phyloP scores from a whole-genome alignment of 192 early-diverging fungal genomes.

The Thamnidium elegans region DNA sequence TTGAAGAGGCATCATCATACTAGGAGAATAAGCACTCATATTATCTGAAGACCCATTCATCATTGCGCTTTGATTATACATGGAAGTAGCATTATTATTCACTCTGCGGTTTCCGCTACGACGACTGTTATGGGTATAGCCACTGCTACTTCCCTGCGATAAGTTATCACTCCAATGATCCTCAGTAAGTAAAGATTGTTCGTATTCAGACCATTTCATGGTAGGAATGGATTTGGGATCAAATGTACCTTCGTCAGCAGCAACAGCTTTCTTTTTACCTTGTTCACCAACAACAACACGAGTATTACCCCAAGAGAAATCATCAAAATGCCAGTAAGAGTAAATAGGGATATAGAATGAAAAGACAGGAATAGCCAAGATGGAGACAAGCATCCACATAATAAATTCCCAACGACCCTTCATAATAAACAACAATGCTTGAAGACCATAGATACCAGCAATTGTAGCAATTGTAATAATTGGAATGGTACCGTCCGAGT shows the following conservation, averaged over 20 bases:
- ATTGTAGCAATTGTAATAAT: conserved; percentile 83
- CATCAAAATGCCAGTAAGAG: conserved; percentile 98
- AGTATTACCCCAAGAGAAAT: conserved; percentile 98
- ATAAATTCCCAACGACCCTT: conserved; percentile 80
- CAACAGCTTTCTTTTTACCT: conserved; percentile 63
- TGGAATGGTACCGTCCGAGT: conserved; percentile 62
- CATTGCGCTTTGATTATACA: conserved; percentile 2
- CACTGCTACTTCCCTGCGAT: conserved; percentile 38
- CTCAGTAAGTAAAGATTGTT: conserved; percentile 48
- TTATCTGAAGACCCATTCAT: conserved; percentile 12
- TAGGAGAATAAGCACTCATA: conserved; percentile 1
- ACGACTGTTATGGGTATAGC: conserved; percentile 16
- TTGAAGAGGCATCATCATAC: neutral
- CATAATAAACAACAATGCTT: conserved; percentile 80
- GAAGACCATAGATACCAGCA: conserved; percentile 84
- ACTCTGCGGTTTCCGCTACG: neutral
- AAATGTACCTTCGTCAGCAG: conserved; percentile 74
- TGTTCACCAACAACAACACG: conserved; percentile 87
- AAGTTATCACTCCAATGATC: conserved; percentile 32
- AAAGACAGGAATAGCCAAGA: conserved; percentile 88
- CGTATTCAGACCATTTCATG: conserved; percentile 82
- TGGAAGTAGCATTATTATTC: neutral
- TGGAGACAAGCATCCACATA: conserved; percentile 96
- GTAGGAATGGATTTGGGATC: conserved; percentile 72
- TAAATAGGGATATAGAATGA: conserved; percentile 81